A percentile compares a stretch with the other conserved stretches of the same genome.
Conservation (phyloP, 768 basidiomycete species). For the Rhodotorula babjevae region DNA sequence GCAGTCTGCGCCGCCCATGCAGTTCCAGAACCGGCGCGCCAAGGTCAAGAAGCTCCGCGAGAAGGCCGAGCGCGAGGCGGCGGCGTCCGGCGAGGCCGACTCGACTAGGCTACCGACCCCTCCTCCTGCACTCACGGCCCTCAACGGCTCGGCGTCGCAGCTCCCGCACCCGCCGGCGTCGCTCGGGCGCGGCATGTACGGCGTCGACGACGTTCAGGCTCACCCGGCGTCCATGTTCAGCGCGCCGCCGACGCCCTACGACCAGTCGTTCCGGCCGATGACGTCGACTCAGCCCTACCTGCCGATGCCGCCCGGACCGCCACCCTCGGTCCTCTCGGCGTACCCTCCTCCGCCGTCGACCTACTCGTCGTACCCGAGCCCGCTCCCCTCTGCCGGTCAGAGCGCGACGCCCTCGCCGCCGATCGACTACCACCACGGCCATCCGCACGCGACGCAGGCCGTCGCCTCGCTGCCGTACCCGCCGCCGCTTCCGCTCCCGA, state of each 20-base stretch:
- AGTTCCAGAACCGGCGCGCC: constrained; percentile 43
- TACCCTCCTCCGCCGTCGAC: no score
- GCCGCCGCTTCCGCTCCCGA: not conserved
- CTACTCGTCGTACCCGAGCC: constrained; percentile 6
- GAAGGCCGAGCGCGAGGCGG: constrained; percentile 19
- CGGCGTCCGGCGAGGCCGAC: not conserved
- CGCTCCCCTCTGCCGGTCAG: not conserved
- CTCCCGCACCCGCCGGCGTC: not conserved
- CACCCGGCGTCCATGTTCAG: not conserved
- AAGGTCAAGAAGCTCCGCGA: constrained; percentile 40
- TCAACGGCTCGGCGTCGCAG: not conserved
- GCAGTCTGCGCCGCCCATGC: not conserved
- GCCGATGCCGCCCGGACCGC: not conserved
- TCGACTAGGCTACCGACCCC: not conserved
- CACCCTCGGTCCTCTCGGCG: not conserved
- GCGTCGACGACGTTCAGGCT: not conserved
- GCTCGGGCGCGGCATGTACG: constrained; percentile 5
- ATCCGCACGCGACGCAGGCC: not conserved
- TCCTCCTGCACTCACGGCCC: not conserved
- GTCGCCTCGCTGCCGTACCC: not conserved
- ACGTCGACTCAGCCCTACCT: not conserved
- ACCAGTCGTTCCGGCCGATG: not conserved
- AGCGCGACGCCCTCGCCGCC: constrained; percentile 6
- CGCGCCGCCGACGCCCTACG: not conserved
- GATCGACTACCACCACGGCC: not conserved